Percentiles rank a stretch among this genome's conserved stretches.
Conservation (phyloP, 306 rosid species). For the Casuarina equisetifolia region DNA sequence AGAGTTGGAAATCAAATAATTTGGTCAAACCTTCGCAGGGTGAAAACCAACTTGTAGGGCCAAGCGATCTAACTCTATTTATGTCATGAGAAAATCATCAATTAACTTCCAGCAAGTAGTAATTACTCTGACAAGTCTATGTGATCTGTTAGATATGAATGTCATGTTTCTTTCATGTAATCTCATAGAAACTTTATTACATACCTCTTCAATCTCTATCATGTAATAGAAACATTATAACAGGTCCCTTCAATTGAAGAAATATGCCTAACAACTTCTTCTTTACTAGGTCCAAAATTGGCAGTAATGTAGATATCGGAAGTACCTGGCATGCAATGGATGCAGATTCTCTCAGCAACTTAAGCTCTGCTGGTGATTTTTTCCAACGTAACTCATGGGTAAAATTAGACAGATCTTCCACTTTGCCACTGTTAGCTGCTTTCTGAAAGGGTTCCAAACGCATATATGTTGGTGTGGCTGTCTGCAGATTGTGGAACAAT, state of each 20-base stretch:
- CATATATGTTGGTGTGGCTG: conserved; percentile 62
- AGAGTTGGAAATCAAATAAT: not conserved
- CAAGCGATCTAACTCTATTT: not conserved
- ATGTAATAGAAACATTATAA: not conserved
- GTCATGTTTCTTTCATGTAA: not conserved
- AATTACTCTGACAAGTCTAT: not conserved
- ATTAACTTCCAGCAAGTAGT: not conserved
- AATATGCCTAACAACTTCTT: not conserved
- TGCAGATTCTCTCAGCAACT: conserved; percentile 87
- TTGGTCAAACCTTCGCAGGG: not conserved
- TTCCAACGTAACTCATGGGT: conserved; percentile 75
- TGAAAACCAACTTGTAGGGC: not conserved
- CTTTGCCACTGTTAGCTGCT: conserved; percentile 47
- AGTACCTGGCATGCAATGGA: conserved; percentile 93
- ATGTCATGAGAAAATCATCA: not conserved
- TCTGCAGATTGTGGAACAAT: conserved; percentile 75
- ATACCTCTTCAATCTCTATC: not conserved
- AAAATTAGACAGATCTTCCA: conserved; percentile 50
- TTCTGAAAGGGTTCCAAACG: conserved; percentile 67
- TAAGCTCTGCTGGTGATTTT: conserved; percentile 89
- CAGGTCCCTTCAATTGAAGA: not conserved
- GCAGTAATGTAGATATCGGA: not conserved
- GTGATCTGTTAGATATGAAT: not conserved
- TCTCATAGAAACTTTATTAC: not conserved
- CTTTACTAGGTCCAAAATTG: not conserved